Base-by-base conservation (phyloP, 78 protist genomes). In the Thecamonas trahens region DNA sequence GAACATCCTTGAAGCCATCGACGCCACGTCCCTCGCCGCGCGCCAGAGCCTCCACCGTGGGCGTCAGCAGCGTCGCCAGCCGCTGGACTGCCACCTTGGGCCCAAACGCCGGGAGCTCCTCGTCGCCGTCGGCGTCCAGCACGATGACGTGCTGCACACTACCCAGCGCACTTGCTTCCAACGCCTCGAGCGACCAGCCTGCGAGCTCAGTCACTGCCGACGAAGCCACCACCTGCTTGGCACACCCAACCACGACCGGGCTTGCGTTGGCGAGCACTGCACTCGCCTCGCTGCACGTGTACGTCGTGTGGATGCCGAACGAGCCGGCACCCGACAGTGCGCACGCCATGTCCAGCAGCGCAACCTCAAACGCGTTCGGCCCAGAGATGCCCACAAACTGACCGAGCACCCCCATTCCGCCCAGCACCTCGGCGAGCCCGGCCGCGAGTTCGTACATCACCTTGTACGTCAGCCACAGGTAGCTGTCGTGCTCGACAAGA, bases 251-350 rank as follows among this genome's bases (percentile, higher is more conserved):
- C n/a, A n/a, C n/a, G n/a, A n/a, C n/a, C n/a, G n/a, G n/a, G n/a
- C n/a, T n/a, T n/a, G n/a, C n/a, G n/a, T n/a, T n/a, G 61, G 22
- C 7, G 44, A 57, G 13, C 24, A 50, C 63, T 8, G 71, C 71
- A 54, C 31, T 7, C 15, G 40, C 63, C 8, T 40, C 15, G 15
- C 32, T 5, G n/a, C 7, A 24, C n/a, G 66, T 54, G 60, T 26
- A 67, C 26, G 74, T 57, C 37, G 74, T 69, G 62, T 69, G 74
- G 28, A 69, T 2, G 31, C 66, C 66, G 28, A 69, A 61, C 34
- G 61, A 3, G 6, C 29, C 17, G 31, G 2, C 1, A 17, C 74
- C 74, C 29, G 62, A 4, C 15, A 45, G 14, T 1, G 74, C 62
- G 26, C 17, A 22, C 22, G 74, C 74, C 3, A 69, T 14, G 61